Conservation (phyloP, 179 eudicot species). For the Spinacia oleracea region DNA sequence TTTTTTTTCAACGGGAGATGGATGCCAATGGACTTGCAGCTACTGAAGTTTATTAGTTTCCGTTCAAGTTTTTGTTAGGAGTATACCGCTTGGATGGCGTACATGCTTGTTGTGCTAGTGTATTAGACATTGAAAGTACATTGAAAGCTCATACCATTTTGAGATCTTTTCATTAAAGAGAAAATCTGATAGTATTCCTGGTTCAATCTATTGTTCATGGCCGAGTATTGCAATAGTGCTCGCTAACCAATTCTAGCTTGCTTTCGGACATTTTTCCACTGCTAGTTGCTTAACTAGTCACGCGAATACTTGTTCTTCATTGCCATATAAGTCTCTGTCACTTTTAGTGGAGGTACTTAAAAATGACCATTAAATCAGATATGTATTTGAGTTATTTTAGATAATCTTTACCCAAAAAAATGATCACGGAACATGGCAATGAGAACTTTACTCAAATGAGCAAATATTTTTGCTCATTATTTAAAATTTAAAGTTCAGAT, state of each 20-base stretch:
- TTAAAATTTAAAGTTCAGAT: too few species aligned
- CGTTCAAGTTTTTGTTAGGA: conserved; percentile 11
- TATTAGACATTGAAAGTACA: conserved; percentile 10
- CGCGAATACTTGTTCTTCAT: neutral
- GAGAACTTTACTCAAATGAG: too few species aligned
- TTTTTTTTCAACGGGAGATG: conserved; percentile 3
- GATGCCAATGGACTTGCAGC: conserved; percentile 2
- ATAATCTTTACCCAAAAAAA: too few species aligned
- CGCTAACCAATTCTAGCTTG: too few species aligned
- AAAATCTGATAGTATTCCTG: neutral
- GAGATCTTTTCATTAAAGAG: neutral
- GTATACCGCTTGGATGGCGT: conserved; percentile 8
- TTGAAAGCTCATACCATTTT: neutral
- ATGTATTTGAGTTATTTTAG: neutral
- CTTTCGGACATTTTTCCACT: too few species aligned
- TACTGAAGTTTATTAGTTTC: conserved; percentile 12
- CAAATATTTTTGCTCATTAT: too few species aligned
- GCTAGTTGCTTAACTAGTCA: too few species aligned
- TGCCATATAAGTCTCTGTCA: neutral
- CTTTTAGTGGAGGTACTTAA: neutral
- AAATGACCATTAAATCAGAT: neutral
- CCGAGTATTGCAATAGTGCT: too few species aligned
- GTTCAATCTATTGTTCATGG: neutral
- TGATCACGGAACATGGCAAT: neutral
- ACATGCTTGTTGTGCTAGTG: conserved; percentile 16